A percentile compares a stretch with the other conserved stretches of the same genome.
Conservation (phyloP, 441 rosid species). For the Euphorbia schlechtendalii region DNA sequence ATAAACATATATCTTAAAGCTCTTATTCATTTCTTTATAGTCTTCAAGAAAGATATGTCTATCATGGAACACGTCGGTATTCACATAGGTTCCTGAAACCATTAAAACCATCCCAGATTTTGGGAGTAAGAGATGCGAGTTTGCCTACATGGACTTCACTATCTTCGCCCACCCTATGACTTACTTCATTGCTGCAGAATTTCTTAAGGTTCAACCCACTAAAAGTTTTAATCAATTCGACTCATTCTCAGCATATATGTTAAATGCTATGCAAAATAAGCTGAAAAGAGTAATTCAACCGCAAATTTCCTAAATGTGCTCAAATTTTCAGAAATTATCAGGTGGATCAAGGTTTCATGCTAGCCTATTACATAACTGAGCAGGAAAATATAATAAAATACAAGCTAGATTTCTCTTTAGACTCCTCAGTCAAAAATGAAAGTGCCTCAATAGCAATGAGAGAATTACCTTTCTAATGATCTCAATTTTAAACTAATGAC, state of each 20-base stretch:
- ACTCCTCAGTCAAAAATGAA: no score
- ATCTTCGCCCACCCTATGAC: slow-evolving; percentile 13
- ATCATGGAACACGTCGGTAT: slow-evolving; percentile 41
- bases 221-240: not conserved
- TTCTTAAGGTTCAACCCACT: no score
- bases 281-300: not conserved
- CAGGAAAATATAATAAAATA: no score
- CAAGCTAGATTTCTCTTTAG: no score
- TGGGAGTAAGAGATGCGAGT: slow-evolving; percentile 15
- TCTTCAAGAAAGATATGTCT: slow-evolving; percentile 33
- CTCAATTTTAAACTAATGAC: no score
- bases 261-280: slow-evolving; percentile 1
- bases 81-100: slow-evolving; percentile 38
- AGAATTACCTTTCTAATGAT: no score
- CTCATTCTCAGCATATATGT: not conserved
- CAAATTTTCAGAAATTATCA: not conserved
- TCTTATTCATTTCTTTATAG: slow-evolving; percentile 50
- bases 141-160: not conserved
- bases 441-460: no score
- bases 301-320: not conserved
- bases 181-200: no score
- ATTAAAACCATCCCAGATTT: slow-evolving; percentile 29
- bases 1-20: slow-evolving; percentile 58
- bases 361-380: not conserved
- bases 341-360: not conserved